Conservation (phyloP, 495 filamentous ascomycete species). For the Schizothecium vesticola region DNA sequence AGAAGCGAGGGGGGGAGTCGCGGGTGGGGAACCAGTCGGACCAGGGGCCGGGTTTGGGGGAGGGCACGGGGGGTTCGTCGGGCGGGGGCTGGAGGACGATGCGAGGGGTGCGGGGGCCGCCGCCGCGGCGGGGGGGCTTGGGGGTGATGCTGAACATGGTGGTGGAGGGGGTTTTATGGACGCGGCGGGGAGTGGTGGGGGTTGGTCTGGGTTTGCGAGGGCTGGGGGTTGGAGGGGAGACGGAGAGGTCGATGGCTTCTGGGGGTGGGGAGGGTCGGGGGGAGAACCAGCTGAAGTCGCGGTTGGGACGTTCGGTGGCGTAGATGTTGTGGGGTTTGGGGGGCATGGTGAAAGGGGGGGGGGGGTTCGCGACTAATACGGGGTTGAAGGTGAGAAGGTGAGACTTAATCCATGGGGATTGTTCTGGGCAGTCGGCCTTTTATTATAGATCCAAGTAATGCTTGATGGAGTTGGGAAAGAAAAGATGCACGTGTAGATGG, state of each 20-base stretch:
- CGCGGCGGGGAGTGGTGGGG: not conserved
- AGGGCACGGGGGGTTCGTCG: not conserved
- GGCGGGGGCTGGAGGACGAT: not conserved
- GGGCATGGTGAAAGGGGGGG: conserved; percentile 1
- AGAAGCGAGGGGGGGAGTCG: conserved; percentile 1
- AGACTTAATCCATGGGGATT: not conserved
- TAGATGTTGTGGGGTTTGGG: conserved; percentile 1
- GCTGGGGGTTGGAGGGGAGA: conserved; percentile 7
- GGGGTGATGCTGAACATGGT: not conserved
- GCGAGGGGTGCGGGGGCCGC: not conserved
- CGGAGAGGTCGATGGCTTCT: not conserved
- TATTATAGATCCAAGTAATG: not conserved
- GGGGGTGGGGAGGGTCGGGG: not conserved
- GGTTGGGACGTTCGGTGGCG: not conserved
- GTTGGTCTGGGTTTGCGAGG: not conserved
- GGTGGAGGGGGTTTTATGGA: not conserved
- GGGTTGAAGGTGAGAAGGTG: not conserved
- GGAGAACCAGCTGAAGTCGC: conserved; percentile 9
- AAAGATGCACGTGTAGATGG: not conserved
- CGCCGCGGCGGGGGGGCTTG: not conserved
- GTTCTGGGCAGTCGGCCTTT: not conserved
- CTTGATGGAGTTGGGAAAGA: not conserved
- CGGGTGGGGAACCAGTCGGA: conserved; percentile 5
- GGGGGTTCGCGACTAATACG: not conserved
- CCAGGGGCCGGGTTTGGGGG: conserved; percentile 1